Evolutionary conservation across 345 rosid genomes (phyloP).

Genomic region (Anastatica hierochuntica): DNA sequence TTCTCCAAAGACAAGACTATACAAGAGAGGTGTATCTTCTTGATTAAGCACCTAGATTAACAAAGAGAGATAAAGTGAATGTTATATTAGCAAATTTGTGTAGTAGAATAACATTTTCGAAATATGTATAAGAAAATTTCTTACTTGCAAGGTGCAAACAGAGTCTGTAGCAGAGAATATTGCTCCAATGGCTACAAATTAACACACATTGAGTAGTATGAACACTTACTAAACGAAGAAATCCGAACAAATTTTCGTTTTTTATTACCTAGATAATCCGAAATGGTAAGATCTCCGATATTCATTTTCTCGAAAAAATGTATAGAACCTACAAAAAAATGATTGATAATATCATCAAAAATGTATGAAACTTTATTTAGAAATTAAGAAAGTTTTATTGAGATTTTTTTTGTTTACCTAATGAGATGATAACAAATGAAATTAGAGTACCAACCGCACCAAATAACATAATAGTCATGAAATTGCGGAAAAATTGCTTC

Average conservation of each 20-base stretch:
- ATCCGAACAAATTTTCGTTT: neutral
- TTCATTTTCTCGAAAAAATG: slow-evolving; percentile 66
- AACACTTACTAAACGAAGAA: neutral
- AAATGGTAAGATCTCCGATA: slow-evolving; percentile 46
- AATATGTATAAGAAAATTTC: neutral
- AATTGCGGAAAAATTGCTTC: slow-evolving; percentile 96
- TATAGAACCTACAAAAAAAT: slow-evolving; percentile 44
- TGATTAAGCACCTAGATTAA: slow-evolving; percentile 71
- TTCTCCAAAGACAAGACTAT: slow-evolving; percentile 93
- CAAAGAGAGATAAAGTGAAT: neutral
- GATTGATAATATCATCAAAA: neutral
- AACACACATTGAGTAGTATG: neutral
- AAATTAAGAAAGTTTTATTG: neutral
- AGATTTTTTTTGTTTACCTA: slow-evolving; percentile 37
- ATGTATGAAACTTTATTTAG: too few species aligned
- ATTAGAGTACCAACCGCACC: slow-evolving; percentile 94
- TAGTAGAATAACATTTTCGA: neutral
- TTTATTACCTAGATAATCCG: slow-evolving; percentile 72
- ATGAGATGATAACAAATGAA: slow-evolving; percentile 68
- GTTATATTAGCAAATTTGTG: neutral
- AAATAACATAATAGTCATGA: slow-evolving; percentile 85
- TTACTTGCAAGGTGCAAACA: slow-evolving; percentile 94
- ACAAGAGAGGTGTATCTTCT: slow-evolving; percentile 81
- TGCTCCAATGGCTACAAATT: slow-evolving; percentile 78
- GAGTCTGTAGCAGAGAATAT: slow-evolving; percentile 98